Base-by-base conservation (phyloP, 2,329 filamentous ascomycete species). In the Neocucurbitaria cava region DNA sequence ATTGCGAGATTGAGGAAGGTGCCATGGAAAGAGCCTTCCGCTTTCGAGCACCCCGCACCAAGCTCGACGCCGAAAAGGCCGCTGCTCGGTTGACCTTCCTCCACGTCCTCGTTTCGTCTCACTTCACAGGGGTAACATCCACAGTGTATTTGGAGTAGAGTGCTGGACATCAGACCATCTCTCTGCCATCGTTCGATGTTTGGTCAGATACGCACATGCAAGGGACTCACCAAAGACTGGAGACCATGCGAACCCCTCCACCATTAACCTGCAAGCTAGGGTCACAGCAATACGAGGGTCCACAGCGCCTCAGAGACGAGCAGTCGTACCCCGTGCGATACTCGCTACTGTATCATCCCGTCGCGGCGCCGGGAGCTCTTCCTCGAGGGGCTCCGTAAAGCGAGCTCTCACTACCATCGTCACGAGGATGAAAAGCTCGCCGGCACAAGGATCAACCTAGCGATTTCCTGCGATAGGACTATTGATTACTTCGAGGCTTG, bases 31-130 rank as follows among this genome's bases (percentile, higher is more conserved):
- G 15, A 39, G 23, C 30, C 40, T 50, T 50, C 48, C 48, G 18
- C 23, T 50, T 45, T 21, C 40, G 40, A 39, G 23, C 30, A 28
- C 47, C 47, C 47, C 47, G 41, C 47, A 43, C 42, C 47, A 38
- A 38, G 35, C 48, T 44, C 20, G 48, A 45, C 31, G 30, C 35
- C 48, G 40, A 18, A 13, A 39, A 18, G 21, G 36, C 36, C 36
- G 17, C 20, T 21, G 36, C 20, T 40, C 38, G 38, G 20, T 40
- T 13, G 13, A 43, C 41, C 26, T 24, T 43, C 24, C 23, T 26
- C 24, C 5, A 26, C 24, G 24, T 42, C 24, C 23, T 10, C 26
- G n/a, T 43, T 18, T 28, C 24, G 26, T 43, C 24, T 30, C 13
- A 28, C 41, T 43, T 24, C 24, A n/a, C n/a, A n/a, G 24, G 26